Base-by-base conservation (phyloP, 306 rosid genomes). In the Myrica gale region DNA sequence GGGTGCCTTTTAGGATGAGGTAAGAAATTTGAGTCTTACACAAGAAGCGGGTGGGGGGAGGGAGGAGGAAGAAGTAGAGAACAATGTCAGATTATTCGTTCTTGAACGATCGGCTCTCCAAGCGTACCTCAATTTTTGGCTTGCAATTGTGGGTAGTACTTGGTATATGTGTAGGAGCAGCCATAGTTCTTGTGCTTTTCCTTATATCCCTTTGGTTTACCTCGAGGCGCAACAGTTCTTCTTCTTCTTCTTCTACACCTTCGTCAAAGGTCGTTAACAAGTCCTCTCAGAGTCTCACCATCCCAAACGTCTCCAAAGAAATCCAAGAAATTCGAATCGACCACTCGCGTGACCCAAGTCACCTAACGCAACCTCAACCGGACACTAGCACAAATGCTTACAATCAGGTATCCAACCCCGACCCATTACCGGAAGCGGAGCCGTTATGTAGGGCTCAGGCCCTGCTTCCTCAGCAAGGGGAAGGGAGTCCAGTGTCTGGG, bases 111-210 rank as follows among this genome's bases (percentile, higher is more conserved):
- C 87, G 82, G 87, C 92, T 88, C 50, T 85, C 92, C 5, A 82
- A 75, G 73, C 70, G 76, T 19, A 88, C 90, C 82, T 86, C 88
- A 44, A 84, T 88, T 53, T 86, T 88, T 43, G 90, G 92, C 41
- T 76, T 88, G 13, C 85, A 81, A 5, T 80, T 88, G 72, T 86
- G 92, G 92, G 90, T 88, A 1, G 88, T 86, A 45, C 78, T 88
- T 65, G 92, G 92, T n/a, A 86, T 88, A 23, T 77, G 90, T 48
- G 92, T 88, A 6, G 92, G 90, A 16, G 92, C 92, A 4, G 88
- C 88, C 83, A 88, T 86, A 51, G 92, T 88, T 26, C 52, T 88
- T 0, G 88, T 86, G n/a, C 85, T 88, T 44, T 88, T 88, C 62
- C 88, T 86, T 69, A 77, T 88, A 11, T 88, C 92, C 0, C 77